phyloP scores from a whole-genome alignment of 83 land plant species.

The Picea engelmannii region DNA sequence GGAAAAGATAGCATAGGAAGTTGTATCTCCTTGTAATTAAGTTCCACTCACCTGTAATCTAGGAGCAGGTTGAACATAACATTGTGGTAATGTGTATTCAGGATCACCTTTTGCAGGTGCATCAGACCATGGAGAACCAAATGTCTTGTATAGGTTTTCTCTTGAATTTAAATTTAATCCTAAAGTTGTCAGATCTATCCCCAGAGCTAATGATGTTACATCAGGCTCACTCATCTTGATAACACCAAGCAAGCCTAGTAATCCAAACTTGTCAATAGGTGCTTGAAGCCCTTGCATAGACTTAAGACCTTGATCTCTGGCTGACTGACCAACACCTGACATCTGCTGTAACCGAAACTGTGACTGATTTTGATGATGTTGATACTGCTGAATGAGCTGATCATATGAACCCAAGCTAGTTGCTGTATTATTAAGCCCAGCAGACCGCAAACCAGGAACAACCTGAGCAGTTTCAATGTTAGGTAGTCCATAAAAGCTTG shows the following conservation, averaged over 20 bases:
- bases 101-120: conserved; percentile 92
- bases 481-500: no score
- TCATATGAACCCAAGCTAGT: conserved; percentile 75
- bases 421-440: conserved; percentile 24
- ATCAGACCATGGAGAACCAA: conserved; percentile 94
- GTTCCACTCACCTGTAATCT: conserved; percentile 59
- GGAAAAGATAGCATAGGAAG: background rate
- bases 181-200: conserved; percentile 85
- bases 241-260: conserved; percentile 85
- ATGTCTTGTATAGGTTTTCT: conserved; percentile 85
- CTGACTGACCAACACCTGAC: conserved; percentile 50
- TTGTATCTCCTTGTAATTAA: conserved; percentile 4
- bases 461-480: no score
- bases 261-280: conserved; percentile 71
- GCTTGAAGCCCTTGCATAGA: conserved; percentile 42
- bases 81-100: conserved; percentile 78
- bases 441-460: conserved; percentile 2
- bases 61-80: conserved; percentile 76
- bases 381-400: conserved; percentile 81
- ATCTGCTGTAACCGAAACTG: conserved; percentile 75
- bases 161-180: conserved; percentile 84
- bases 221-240: conserved; percentile 85
- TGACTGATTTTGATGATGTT: conserved; percentile 72
- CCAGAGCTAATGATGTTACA: conserved; percentile 86
- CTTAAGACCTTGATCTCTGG: conserved; percentile 60